Evolutionary conservation across 768 basidiomycete genomes (phyloP).

Genomic region (Lactarius indigo): DNA sequence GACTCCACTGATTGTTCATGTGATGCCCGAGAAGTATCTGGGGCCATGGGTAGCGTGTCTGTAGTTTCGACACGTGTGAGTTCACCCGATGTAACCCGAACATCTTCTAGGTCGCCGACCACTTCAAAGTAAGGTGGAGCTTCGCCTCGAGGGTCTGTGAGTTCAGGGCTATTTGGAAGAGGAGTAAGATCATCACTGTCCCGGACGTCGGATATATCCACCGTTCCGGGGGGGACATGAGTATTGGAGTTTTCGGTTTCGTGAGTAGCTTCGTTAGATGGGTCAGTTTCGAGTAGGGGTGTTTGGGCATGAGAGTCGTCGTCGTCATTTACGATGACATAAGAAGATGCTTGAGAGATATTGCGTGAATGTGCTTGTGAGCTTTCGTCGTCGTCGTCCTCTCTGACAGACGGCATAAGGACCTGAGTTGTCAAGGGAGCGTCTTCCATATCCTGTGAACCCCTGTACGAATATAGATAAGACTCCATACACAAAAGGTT

Average conservation of each 20-base stretch:
- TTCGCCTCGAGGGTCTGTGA: conserved; percentile 49
- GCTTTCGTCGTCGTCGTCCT: conserved; percentile 27
- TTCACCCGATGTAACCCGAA: conserved; percentile 1
- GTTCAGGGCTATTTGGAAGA: conserved; percentile 26
- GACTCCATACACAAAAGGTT: background rate
- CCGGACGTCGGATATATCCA: conserved; percentile 9
- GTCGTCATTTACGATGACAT: conserved; percentile 17
- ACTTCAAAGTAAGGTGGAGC: conserved; percentile 68
- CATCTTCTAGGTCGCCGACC: conserved; percentile 32
- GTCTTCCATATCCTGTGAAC: conserved; percentile 53
- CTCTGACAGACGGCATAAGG: conserved; percentile 32
- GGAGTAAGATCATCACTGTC: conserved; percentile 11
- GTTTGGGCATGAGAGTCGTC: conserved; percentile 20
- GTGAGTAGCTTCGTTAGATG: conserved; percentile 15
- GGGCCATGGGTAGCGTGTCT: conserved; percentile 22
- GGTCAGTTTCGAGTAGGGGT: conserved; percentile 20
- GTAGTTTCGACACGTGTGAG: conserved; percentile 20
- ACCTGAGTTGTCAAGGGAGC: conserved; percentile 42
- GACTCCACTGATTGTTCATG: background rate
- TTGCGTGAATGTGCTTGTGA: conserved; percentile 21
- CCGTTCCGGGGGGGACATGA: conserved; percentile 21
- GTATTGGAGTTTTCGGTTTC: conserved; percentile 12
- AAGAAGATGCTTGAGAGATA: conserved; percentile 17
- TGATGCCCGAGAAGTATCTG: background rate
- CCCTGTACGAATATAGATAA: conserved; percentile 35